A percentile compares a stretch with the other conserved stretches of the same genome.
Evolutionary conservation across 2,329 filamentous ascomycete species (phyloP).

Genomic region (Exophiala sideris): DNA sequence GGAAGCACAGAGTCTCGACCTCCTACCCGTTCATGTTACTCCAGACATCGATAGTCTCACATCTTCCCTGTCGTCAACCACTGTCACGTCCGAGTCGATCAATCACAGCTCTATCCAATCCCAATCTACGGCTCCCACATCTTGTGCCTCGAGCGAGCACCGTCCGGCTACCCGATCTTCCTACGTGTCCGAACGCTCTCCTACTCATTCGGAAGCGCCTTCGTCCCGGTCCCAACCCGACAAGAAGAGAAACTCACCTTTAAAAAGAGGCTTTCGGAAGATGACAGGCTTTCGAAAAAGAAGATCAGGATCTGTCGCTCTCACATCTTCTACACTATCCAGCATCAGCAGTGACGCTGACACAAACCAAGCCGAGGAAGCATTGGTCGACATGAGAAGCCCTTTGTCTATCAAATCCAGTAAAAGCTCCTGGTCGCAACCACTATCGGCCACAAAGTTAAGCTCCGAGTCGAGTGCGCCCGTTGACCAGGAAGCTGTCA

Average conservation of each 20-base stretch:
- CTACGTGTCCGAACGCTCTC: slow-evolving; percentile 8
- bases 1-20: slow-evolving; percentile 39
- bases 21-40: slow-evolving; percentile 37
- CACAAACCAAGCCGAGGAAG: slow-evolving; percentile 10
- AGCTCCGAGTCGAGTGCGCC: slow-evolving; percentile 12
- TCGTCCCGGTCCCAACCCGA: slow-evolving; percentile 15
- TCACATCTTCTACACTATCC: slow-evolving; percentile 18
- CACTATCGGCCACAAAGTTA: slow-evolving; percentile 7
- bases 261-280: slow-evolving; percentile 24
- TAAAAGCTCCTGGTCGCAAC: slow-evolving; percentile 24
- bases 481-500: slow-evolving; percentile 21
- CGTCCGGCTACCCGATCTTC: slow-evolving; percentile 19
- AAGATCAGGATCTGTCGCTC: slow-evolving; percentile 18
- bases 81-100: slow-evolving; percentile 24
- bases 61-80: slow-evolving; percentile 28
- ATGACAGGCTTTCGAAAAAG: slow-evolving; percentile 27
- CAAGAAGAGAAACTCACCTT: slow-evolving; percentile 22
- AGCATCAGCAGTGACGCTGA: slow-evolving; percentile 22
- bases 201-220: slow-evolving; percentile 8
- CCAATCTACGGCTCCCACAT: slow-evolving; percentile 29
- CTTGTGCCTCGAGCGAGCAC: slow-evolving; percentile 26
- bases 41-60: slow-evolving; percentile 36
- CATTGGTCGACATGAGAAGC: slow-evolving; percentile 13
- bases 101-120: slow-evolving; percentile 25
- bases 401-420: slow-evolving; percentile 23